phyloP scores from a whole-genome alignment of 768 basidiomycete genomes.

The Boletus coccyginus region DNA sequence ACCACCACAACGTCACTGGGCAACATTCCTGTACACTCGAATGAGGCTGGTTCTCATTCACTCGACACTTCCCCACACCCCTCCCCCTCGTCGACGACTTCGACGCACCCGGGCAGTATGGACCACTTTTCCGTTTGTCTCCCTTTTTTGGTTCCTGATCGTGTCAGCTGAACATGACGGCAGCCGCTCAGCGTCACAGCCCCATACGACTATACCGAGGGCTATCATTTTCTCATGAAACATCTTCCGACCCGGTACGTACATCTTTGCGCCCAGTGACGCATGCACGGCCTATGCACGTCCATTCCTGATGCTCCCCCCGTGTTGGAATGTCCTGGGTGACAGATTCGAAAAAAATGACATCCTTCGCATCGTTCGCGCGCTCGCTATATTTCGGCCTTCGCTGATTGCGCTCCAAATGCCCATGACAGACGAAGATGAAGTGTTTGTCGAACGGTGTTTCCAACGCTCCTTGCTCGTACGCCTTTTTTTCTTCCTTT shows the following conservation, averaged over 20 bases:
- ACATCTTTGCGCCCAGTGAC: slow-evolving; percentile 28
- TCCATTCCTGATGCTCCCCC: slow-evolving; percentile 37
- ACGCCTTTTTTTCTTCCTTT: slow-evolving; percentile 21
- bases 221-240: slow-evolving; percentile 96
- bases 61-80: slow-evolving; percentile 33
- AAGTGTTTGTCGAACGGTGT: slow-evolving; percentile 93
- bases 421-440: slow-evolving; percentile 95
- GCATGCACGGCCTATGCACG: slow-evolving; percentile 41
- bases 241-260: slow-evolving; percentile 81
- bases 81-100: slow-evolving; percentile 42
- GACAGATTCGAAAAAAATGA: slow-evolving; percentile 94
- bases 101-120: slow-evolving; percentile 36
- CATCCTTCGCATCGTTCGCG: slow-evolving; percentile 89
- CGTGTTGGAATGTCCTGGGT: slow-evolving; percentile 28
- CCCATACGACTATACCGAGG: slow-evolving; percentile 94
- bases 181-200: slow-evolving; percentile 59
- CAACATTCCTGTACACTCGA: slow-evolving; percentile 28
- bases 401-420: slow-evolving; percentile 97
- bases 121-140: slow-evolving; percentile 33
- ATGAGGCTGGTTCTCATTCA: slow-evolving; percentile 22
- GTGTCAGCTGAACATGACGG: slow-evolving; percentile 52
- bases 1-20: slow-evolving; percentile 28
- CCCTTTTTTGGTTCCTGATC: slow-evolving; percentile 13
- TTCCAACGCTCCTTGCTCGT: slow-evolving; percentile 93
- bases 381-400: slow-evolving; percentile 93